phyloP scores from a whole-genome alignment of 2,329 filamentous ascomycete species.

The Aspergillus brunneoviolaceus region DNA sequence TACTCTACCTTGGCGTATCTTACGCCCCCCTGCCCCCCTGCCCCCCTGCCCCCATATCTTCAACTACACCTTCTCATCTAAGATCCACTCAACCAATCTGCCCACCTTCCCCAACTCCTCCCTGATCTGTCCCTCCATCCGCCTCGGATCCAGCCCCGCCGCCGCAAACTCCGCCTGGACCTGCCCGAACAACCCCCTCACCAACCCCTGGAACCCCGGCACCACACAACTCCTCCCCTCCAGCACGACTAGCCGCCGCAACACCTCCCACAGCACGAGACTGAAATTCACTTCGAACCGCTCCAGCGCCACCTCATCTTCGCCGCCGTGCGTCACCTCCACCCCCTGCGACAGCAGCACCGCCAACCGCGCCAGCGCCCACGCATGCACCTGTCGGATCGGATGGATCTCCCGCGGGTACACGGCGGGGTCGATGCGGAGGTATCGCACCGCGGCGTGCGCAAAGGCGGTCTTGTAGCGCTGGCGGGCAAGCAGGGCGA shows the following conservation, averaged over 20 bases:
- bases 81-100: slow-evolving; percentile 26
- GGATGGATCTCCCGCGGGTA: slow-evolving; percentile 54
- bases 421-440: slow-evolving; percentile 52
- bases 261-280: slow-evolving; percentile 36
- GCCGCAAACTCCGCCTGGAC: slow-evolving; percentile 28
- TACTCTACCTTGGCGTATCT: too few relatives aligned
- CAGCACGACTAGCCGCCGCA: slow-evolving; percentile 28
- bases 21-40: too few relatives aligned
- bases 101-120: slow-evolving; percentile 54
- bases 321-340: slow-evolving; percentile 14
- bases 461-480: slow-evolving; percentile 51
- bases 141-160: slow-evolving; percentile 28
- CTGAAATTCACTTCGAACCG: slow-evolving; percentile 30
- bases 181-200: slow-evolving; percentile 26
- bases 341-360: slow-evolving; percentile 29
- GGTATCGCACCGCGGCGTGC: slow-evolving; percentile 53
- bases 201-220: slow-evolving; percentile 31
- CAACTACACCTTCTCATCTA: slow-evolving; percentile 17
- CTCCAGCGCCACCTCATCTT: slow-evolving; percentile 18
- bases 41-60: slow-evolving; percentile 15
- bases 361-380: slow-evolving; percentile 33
- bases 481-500: slow-evolving; percentile 46
- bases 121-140: slow-evolving; percentile 23
- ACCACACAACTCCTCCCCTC: slow-evolving; percentile 29
- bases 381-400: slow-evolving; percentile 52